Conservation (phyloP, 1,284 basidiomycete genomes). For the Cutaneotrichosporon daszewskae region DNA sequence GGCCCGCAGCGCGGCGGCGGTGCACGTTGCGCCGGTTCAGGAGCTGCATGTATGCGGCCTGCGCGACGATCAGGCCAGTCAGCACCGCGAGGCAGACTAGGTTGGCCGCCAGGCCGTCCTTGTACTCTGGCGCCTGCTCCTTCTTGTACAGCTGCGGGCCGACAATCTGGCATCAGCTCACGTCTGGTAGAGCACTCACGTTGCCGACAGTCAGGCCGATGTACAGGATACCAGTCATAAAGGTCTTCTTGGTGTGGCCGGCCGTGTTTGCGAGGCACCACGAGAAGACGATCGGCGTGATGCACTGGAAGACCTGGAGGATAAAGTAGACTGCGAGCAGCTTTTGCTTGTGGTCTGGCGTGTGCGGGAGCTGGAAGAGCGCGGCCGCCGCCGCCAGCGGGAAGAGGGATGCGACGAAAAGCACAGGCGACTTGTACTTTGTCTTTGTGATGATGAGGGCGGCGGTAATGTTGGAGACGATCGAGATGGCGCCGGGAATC, state of each 20-base stretch:
- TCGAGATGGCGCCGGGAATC: constrained; percentile 49
- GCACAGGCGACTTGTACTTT: constrained; percentile 50
- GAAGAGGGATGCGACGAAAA: constrained; percentile 44
- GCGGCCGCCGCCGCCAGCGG: constrained; percentile 34
- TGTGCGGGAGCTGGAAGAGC: constrained; percentile 24
- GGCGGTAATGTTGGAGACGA: constrained; percentile 21
- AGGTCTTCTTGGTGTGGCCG: constrained; percentile 32
- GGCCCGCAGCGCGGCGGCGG: constrained; percentile 46
- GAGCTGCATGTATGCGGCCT: constrained; percentile 47
- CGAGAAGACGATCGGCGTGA: constrained; percentile 29
- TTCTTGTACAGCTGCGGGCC: constrained; percentile 25
- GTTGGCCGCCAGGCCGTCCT: constrained; percentile 7
- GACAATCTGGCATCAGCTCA: constrained; percentile 24
- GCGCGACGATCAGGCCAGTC: constrained; percentile 20
- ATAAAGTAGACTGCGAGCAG: constrained; percentile 32
- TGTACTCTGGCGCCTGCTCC: constrained; percentile 22
- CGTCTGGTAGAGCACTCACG: background rate
- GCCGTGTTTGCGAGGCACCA: constrained; percentile 32
- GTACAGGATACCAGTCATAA: constrained; percentile 30
- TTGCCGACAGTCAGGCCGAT: constrained; percentile 26
- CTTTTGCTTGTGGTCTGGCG: constrained; percentile 12
- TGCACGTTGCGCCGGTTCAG: constrained; percentile 49
- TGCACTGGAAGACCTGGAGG: constrained; percentile 22
- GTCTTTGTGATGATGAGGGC: constrained; percentile 40
- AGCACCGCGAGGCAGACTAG: constrained; percentile 17